Evolutionary conservation across 1,284 basidiomycete species (phyloP).

Genomic region (Papiliotrema nemorosa): DNA sequence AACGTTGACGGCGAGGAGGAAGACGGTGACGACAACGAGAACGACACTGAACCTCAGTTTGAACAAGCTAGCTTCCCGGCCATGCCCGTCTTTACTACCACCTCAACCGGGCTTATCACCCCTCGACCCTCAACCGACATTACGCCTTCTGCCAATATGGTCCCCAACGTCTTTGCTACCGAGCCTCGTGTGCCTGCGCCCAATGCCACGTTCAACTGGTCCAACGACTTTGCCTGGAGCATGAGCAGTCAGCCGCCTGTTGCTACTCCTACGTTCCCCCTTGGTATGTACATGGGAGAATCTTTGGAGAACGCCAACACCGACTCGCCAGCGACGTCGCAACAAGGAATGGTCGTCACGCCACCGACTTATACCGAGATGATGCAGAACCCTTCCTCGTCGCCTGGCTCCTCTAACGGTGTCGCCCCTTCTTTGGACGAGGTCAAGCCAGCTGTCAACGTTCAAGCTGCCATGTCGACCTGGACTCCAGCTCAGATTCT

Average conservation of each 20-base stretch:
- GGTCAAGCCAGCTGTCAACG: slow-evolving; percentile 4
- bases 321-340: slow-evolving; percentile 21
- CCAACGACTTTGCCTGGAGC: slow-evolving; percentile 18
- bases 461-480: slow-evolving; percentile 4
- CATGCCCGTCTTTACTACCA: slow-evolving; percentile 4
- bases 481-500: slow-evolving; percentile 27
- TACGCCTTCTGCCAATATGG: slow-evolving; percentile 10
- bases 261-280: slow-evolving; percentile 9
- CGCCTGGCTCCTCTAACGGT: slow-evolving; percentile 26
- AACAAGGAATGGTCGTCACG: slow-evolving; percentile 22
- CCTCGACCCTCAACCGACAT: slow-evolving; percentile 33
- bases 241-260: too few relatives aligned
- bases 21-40: slow-evolving; percentile 34
- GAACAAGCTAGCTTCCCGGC: not conserved
- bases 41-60: slow-evolving; percentile 10
- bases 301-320: slow-evolving; percentile 16
- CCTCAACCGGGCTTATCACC: slow-evolving; percentile 25
- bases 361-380: slow-evolving; percentile 20
- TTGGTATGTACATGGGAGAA: slow-evolving; percentile 22
- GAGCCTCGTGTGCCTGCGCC: slow-evolving; percentile 2
- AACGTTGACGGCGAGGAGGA: slow-evolving; percentile 36
- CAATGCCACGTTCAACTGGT: slow-evolving; percentile 17
- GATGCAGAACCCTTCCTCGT: slow-evolving; percentile 27
- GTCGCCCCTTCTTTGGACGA: slow-evolving; percentile 5
- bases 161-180: slow-evolving; percentile 5